Evolutionary conservation across 768 basidiomycete genomes (phyloP).

Genomic region (Mycena rosella): DNA sequence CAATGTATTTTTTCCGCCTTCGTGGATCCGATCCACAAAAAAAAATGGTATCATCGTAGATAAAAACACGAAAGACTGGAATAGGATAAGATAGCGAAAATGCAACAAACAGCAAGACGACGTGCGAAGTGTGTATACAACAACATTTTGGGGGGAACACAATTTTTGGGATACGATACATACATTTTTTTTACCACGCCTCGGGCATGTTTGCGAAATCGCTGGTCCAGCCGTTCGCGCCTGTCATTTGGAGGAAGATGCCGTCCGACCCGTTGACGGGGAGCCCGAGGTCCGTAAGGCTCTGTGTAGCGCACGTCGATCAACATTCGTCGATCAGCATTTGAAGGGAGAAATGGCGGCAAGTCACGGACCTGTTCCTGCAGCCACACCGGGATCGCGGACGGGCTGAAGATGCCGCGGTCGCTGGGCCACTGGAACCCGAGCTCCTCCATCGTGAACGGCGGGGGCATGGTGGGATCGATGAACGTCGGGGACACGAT

Average conservation of each 20-base stretch:
- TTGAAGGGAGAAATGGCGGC: constrained; percentile 1
- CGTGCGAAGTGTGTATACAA: constrained; percentile 15
- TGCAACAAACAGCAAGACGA: background rate
- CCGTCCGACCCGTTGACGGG: constrained; percentile 94
- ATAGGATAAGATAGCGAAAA: background rate
- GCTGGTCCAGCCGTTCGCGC: constrained; percentile 79
- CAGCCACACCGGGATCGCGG: constrained; percentile 90
- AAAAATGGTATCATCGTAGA: constrained; percentile 21
- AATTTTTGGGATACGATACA: background rate
- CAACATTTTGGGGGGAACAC: background rate
- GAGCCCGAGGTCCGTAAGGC: constrained; percentile 88
- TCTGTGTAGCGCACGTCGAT: constrained; percentile 66
- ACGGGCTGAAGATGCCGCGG: constrained; percentile 78
- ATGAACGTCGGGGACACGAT: constrained; percentile 71
- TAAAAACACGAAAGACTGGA: constrained; percentile 2
- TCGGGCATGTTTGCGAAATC: constrained; percentile 85
- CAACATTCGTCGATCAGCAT: constrained; percentile 19
- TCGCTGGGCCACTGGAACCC: constrained; percentile 81
- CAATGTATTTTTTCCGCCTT: constrained; percentile 34
- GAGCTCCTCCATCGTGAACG: constrained; percentile 89
- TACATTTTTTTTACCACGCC: constrained; percentile 73
- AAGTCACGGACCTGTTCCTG: constrained; percentile 81
- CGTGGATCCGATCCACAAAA: background rate
- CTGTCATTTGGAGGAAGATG: constrained; percentile 84
- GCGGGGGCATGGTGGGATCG: constrained; percentile 65